Conservation (phyloP, 2,329 filamentous ascomycete genomes). For the Microdochium paspali region DNA sequence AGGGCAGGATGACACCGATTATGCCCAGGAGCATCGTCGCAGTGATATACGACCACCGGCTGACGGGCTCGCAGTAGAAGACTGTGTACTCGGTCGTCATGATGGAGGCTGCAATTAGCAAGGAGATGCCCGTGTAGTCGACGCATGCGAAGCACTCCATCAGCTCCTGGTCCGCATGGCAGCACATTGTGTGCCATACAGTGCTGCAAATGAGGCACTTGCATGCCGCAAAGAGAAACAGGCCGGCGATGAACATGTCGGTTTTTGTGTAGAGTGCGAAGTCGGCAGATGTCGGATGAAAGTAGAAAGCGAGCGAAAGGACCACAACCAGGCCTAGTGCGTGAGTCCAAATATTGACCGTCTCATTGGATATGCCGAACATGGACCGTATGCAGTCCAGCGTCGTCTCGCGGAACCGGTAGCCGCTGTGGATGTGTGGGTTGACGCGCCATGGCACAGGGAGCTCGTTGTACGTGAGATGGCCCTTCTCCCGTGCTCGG, state of each 20-base stretch:
- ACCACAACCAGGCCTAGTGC: constrained; percentile 82
- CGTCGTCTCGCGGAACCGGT: constrained; percentile 89
- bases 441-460: constrained; percentile 91
- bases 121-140: constrained; percentile 94
- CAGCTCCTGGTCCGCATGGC: constrained; percentile 78
- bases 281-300: constrained; percentile 81
- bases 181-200: constrained; percentile 99
- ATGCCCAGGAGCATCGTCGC: constrained; percentile 74
- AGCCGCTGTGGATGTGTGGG: constrained; percentile 82
- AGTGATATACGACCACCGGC: constrained; percentile 77
- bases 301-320: constrained; percentile 84
- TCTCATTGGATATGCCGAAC: constrained; percentile 82
- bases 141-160: constrained; percentile 96
- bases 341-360: constrained; percentile 98
- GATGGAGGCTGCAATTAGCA: constrained; percentile 91
- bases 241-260: constrained; percentile 81
- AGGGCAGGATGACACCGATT: constrained; percentile 83
- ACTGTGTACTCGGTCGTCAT: constrained; percentile 98
- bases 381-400: constrained; percentile 78
- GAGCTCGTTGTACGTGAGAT: constrained; percentile 83
- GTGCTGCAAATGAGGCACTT: constrained; percentile 92
- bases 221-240: constrained; percentile 94
- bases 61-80: constrained; percentile 92
- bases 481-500: constrained; percentile 67
- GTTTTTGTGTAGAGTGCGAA: constrained; percentile 80